Conservation (phyloP, 2,329 filamentous ascomycete species). For the Trematosphaeria pertusa region DNA sequence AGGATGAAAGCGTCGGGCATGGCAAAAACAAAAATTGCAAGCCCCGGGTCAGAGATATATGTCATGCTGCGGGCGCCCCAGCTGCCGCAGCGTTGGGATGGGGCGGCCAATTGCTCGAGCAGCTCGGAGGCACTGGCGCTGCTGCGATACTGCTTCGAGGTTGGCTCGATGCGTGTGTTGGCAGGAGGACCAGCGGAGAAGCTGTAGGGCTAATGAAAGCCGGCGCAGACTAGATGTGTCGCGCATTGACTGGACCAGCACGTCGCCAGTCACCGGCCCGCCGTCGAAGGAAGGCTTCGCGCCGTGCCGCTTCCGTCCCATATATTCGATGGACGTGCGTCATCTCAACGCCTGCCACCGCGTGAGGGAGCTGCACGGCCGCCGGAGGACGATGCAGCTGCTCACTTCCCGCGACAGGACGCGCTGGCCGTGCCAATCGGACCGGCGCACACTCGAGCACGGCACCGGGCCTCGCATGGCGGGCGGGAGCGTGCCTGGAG, state of each 20-base stretch:
- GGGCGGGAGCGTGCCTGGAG: slow-evolving; percentile 4
- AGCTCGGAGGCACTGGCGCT: slow-evolving; percentile 21
- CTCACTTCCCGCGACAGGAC: background rate
- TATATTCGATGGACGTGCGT: slow-evolving; percentile 12
- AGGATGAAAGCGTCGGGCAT: slow-evolving; percentile 25
- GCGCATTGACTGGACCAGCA: slow-evolving; percentile 32
- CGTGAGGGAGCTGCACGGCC: slow-evolving; percentile 14
- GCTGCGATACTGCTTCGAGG: slow-evolving; percentile 30
- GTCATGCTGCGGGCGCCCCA: slow-evolving; percentile 35
- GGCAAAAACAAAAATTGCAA: slow-evolving; percentile 31
- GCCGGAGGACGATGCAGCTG: slow-evolving; percentile 11
- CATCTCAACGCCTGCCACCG: slow-evolving; percentile 11
- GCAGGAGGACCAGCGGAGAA: slow-evolving; percentile 32
- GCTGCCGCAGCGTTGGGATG: slow-evolving; percentile 27
- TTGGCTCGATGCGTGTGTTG: slow-evolving; percentile 42
- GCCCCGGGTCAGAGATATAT: slow-evolving; percentile 38
- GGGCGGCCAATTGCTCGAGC: slow-evolving; percentile 32
- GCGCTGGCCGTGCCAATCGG: background rate
- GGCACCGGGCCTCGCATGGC: background rate
- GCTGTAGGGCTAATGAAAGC: slow-evolving; percentile 34
- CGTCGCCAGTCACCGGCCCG: slow-evolving; percentile 26
- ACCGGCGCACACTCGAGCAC: background rate
- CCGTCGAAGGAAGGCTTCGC: slow-evolving; percentile 31
- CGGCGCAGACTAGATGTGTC: slow-evolving; percentile 37
- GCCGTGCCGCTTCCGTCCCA: slow-evolving; percentile 42